These are phyloP conservation scores for Byssochlamys sp. DNA, from an alignment of 2,329 filamentous ascomycete species.

Conservation along the genomic window DNA sequence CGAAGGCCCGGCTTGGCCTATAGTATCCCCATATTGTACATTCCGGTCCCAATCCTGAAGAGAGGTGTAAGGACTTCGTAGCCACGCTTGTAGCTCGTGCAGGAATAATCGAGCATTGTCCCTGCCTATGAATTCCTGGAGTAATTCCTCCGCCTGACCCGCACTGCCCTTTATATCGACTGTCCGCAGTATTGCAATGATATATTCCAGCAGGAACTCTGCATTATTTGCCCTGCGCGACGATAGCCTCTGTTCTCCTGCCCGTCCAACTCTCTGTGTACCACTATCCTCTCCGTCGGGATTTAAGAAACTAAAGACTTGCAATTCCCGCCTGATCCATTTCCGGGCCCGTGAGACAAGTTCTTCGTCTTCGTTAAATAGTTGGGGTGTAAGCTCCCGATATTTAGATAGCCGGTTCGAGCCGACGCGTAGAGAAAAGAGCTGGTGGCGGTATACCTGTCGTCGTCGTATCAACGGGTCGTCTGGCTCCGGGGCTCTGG, in stretches of 20 bases:
- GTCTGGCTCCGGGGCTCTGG: slow-evolving; percentile 20
- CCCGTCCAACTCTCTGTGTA: slow-evolving; percentile 10
- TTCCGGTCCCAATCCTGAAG: slow-evolving; percentile 69
- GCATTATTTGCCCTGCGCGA: slow-evolving; percentile 55
- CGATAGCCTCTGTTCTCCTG: slow-evolving; percentile 24
- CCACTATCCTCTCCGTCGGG: slow-evolving; percentile 19
- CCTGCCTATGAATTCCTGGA: slow-evolving; percentile 68
- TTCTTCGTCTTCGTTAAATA: slow-evolving; percentile 55
- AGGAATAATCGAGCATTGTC: slow-evolving; percentile 66
- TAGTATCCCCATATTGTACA: slow-evolving; percentile 56
- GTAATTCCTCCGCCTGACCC: slow-evolving; percentile 68
- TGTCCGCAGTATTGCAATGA: slow-evolving; percentile 71
- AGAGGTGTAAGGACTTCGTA: slow-evolving; percentile 66
- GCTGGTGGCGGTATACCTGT: slow-evolving; percentile 60
- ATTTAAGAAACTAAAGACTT: slow-evolving; percentile 67
- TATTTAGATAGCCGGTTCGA: slow-evolving; percentile 70
- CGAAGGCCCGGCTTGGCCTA: neutral
- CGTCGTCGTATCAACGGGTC: slow-evolving; percentile 53
- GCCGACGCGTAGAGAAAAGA: slow-evolving; percentile 74
- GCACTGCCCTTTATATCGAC: slow-evolving; percentile 70
- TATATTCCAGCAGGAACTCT: slow-evolving; percentile 78
- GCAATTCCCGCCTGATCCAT: slow-evolving; percentile 75
- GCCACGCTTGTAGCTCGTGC: slow-evolving; percentile 74
- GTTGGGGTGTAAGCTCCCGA: slow-evolving; percentile 58
- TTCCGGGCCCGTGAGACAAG: slow-evolving; percentile 66